Percentiles rank a stretch among this genome's conserved stretches.
These are phyloP conservation scores for Naganishia onofrii DNA, from an alignment of 768 basidiomycete species.

Conservation along the genomic window DNA sequence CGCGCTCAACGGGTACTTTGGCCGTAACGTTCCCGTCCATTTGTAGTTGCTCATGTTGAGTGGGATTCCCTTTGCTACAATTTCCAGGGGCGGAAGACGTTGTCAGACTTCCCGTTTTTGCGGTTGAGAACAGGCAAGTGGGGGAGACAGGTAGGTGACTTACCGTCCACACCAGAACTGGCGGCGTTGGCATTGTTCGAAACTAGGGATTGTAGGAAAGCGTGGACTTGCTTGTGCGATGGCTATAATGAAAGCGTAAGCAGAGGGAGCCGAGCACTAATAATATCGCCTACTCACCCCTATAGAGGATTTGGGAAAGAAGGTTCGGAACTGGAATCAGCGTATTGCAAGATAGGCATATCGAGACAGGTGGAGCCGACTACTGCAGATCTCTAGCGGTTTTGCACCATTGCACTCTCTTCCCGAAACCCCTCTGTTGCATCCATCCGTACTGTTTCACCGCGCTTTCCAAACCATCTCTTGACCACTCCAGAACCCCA, in stretches of 20 bases:
- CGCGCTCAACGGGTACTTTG: constrained; percentile 81
- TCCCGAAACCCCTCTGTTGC: background rate
- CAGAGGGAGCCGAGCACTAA: background rate
- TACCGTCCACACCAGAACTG: constrained; percentile 60
- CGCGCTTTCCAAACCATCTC: background rate
- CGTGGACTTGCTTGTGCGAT: constrained; percentile 49
- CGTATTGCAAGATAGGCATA: background rate
- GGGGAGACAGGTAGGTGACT: no score
- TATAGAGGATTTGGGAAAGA: constrained; percentile 18
- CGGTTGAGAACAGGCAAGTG: no score
- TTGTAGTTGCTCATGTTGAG: constrained; percentile 63
- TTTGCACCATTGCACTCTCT: no score
- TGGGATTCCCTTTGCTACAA: constrained; percentile 58
- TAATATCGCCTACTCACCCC: constrained; percentile 38
- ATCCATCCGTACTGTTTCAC: background rate
- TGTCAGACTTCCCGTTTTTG: background rate
- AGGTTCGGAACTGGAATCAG: constrained; percentile 40
- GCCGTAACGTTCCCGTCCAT: constrained; percentile 77
- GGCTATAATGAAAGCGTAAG: constrained; percentile 27
- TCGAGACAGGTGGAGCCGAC: background rate
- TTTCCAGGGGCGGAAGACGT: background rate
- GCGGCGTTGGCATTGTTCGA: constrained; percentile 25
- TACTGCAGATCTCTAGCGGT: background rate
- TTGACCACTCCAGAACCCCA: background rate
- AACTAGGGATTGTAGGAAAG: constrained; percentile 41